These are phyloP conservation scores for Collybiopsis luxurians DNA, from an alignment of 768 basidiomycete species.

Conservation along the genomic window DNA sequence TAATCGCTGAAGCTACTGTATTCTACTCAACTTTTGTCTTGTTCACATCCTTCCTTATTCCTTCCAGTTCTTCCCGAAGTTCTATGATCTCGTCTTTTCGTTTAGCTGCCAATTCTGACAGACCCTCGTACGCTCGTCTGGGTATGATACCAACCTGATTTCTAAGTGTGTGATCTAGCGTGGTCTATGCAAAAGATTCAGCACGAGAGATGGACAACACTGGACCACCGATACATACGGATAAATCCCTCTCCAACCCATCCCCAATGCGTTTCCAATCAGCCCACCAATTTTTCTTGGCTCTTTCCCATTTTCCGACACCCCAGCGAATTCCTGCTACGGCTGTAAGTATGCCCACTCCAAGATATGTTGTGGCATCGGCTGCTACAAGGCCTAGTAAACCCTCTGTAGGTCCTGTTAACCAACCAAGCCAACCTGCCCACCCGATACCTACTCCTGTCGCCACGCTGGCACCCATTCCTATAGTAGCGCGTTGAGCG, in stretches of 20 bases:
- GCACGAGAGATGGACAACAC: not conserved
- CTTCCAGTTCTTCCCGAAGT: not conserved
- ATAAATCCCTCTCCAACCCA: conserved; percentile 62
- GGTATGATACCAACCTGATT: not conserved
- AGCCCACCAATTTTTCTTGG: conserved; percentile 64
- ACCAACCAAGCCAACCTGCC: conserved; percentile 54
- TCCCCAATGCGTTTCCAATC: conserved; percentile 63
- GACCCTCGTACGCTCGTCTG: conserved; percentile 6
- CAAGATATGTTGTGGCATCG: conserved; percentile 57
- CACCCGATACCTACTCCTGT: conserved; percentile 55
- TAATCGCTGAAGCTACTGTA: too few species aligned
- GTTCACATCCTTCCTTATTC: not conserved
- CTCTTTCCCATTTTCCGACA: conserved; percentile 65
- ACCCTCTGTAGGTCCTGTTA: conserved; percentile 41
- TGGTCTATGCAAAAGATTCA: not conserved
- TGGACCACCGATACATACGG: conserved; percentile 34
- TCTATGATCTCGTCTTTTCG: not conserved
- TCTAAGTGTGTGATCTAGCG: not conserved
- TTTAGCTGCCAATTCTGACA: not conserved
- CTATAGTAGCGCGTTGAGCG: conserved; percentile 56
- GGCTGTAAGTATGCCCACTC: conserved; percentile 52
- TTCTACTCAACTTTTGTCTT: not conserved
- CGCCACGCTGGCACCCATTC: conserved; percentile 45
- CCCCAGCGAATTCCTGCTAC: conserved; percentile 57
- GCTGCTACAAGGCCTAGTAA: conserved; percentile 36